Base-by-base conservation (phyloP, 805 yeast genomes). In the Ogataea angusta region DNA sequence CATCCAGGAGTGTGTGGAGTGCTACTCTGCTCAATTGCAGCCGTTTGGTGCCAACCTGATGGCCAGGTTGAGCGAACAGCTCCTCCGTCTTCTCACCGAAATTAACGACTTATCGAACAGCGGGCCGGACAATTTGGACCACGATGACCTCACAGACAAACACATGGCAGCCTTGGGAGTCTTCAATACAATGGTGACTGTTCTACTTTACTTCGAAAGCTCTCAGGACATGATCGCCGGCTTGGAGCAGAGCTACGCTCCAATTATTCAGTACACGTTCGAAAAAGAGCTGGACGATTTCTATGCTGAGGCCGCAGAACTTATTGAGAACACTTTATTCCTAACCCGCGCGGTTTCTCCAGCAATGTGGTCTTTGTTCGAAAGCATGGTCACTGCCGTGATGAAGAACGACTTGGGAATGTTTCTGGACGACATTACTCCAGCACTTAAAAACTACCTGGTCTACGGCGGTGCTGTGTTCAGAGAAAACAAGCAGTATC, bases 1-100 rank as follows among this genome's bases (percentile, higher is more conserved):
- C 6, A 88, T 91, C 83, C 98, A 91, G 68, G 96, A 90, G 54
- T 83, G 93, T 59, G 97, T 91, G 22, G 96, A 90, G 57, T 78
- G 76, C 43, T 93, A 84, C 63, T 75, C 95, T 5, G 85, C 82
- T 49, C 95, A 91, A 62, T 70, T 91, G 51, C 93, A 90, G 48
- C 98, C 99, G 18, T 91, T 88, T 61, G 95, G 96, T 18, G 75
- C 79, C 21, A 81, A 80, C 41, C 64, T 85, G 50, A 65, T 64
- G 69, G 52, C 63, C 49, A 75, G 80, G 57, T 64, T 84, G 51
- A 80, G 83, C 15, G 83, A 82, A 46, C 97, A 91, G 60, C 82
- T 89, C 54, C 59, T 85, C 61, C 72, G 79, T 48, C 59, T 87
- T 19, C 84, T 90, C 2, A 66, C 70, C 34, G 96, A 90, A 47